These are phyloP conservation scores for peach (Prunus persica) DNA, from an alignment of 306 rosid genomes.

Conservation along the genomic window Prunus_persica_NCBIv2 NC_034014.1:493001-493500, in stretches of 20 bases:
- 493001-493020: conserved; percentile 84
- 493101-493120: not conserved
- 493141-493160: not conserved
- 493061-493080: not conserved
- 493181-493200: not conserved
- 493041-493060: not conserved
- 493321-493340: too few relatives aligned
- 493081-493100: not conserved
- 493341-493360: too few relatives aligned
- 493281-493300: not conserved
- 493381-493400: not conserved
- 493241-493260: not conserved
- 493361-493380: not conserved
- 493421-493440: not conserved
- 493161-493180: too few relatives aligned
- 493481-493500: conserved; percentile 5
- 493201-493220: not conserved
- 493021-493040: conserved; percentile 81
- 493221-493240: not conserved
- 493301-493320: too few relatives aligned
- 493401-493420: not conserved
- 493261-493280: not conserved
- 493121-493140: not conserved
- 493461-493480: conserved; percentile 7
- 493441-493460: not conserved